Base-by-base conservation (phyloP, 345 rosid species). In the Camelina neglecta region DNA sequence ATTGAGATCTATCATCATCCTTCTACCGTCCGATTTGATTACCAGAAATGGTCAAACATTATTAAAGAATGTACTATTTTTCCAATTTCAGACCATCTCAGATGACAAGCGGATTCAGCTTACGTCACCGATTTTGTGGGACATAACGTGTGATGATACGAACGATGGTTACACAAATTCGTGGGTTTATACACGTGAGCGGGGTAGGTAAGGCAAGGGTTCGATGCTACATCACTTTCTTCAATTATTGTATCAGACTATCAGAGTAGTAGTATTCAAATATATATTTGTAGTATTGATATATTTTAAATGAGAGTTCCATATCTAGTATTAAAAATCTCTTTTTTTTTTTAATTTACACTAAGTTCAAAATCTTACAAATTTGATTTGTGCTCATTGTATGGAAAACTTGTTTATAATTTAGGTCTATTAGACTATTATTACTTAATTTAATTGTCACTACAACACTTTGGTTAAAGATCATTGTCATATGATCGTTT, bases 121-220 rank as follows among this genome's bases (percentile, higher is more conserved):
- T 38, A 71, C 47, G 62, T 77, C 73, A 60, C 23, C 23, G 73
- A 72, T 66, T 72, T 41, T 51, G 68, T 66, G 62, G 77, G 73
- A 58, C 76, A 67, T 24, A 42, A 8, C 9, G 53, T 18, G 16
- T 18, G 16, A 53, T 21, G 69, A 42, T 7, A 62, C 35, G 60
- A 54, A 42, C 60, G 35, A 55, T 49, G 63, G 60, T 26, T 38
- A 12, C 57, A 54, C 49, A 61, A 42, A 61, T 50, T 74, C 21
- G 72, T 65, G n/a, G 72, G n/a, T 66, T 48, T 67, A n/a, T 2
- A 61, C 81, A 72, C 73, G 81, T 78, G 81, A 58, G 33, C 65
- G 2, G 1, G 48, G 75, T 70, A 64, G 70, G 57, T 70, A 36
- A 29, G 31, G 31, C 3, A 35, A 35, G 8, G 31, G 51, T 67